These are phyloP conservation scores for Kurtzmaniella quercitrusa DNA, from an alignment of 1,139 yeast genomes.

Conservation along the genomic window DNA sequence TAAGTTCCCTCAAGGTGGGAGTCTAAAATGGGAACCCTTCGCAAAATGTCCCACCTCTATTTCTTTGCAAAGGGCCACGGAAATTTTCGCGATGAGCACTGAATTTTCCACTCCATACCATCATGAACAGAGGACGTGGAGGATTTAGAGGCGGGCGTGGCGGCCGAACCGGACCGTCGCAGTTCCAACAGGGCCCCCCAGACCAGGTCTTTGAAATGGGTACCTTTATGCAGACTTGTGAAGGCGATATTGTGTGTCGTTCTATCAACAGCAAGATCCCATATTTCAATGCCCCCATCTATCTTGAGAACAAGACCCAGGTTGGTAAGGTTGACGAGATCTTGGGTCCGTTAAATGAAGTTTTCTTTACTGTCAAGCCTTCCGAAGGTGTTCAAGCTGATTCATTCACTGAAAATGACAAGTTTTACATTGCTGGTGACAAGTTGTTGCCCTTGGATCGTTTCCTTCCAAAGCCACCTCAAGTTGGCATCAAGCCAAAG, in stretches of 20 bases:
- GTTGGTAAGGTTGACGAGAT: constrained; percentile 98
- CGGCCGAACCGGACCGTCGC: constrained; percentile 51
- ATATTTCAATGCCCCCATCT: constrained; percentile 98
- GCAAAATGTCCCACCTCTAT: background rate
- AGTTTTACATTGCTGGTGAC: constrained; percentile 92
- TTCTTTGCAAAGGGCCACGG: too few species aligned
- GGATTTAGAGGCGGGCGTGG: constrained; percentile 70
- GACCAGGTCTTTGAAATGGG: constrained; percentile 96
- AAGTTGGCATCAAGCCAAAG: constrained; percentile 71
- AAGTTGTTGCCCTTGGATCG: constrained; percentile 93
- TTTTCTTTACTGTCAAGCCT: constrained; percentile 92
- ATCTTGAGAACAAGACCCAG: constrained; percentile 89
- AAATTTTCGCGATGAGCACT: background rate
- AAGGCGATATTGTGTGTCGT: constrained; percentile 96
- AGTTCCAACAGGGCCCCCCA: constrained; percentile 83
- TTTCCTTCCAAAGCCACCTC: constrained; percentile 90
- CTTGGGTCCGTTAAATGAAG: constrained; percentile 95
- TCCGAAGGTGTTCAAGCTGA: constrained; percentile 93
- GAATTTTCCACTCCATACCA: constrained; percentile 4
- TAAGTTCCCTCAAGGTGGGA: background rate
- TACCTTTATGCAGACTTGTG: constrained; percentile 84
- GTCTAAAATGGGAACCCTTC: background rate
- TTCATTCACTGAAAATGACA: constrained; percentile 93
- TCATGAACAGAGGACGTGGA: constrained; percentile 63
- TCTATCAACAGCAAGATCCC: constrained; percentile 93